Evolutionary conservation across 805 yeast genomes (phyloP).

Genomic region (Naumovozyma baii): DNA sequence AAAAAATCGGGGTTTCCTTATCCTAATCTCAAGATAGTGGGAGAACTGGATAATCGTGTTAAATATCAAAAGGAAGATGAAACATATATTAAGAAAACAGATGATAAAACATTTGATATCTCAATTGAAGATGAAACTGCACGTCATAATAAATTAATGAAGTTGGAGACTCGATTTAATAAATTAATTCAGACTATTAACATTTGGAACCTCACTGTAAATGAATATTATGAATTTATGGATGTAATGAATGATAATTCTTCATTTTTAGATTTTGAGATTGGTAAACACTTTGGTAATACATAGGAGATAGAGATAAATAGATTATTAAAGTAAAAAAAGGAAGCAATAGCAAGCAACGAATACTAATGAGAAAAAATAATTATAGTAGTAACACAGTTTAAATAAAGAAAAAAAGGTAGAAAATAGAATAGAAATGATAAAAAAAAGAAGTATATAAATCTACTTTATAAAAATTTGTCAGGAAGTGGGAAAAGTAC

Average conservation of each 20-base stretch:
- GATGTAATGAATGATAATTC: conserved; percentile 14
- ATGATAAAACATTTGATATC: not conserved
- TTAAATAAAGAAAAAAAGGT: not conserved
- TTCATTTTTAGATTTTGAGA: conserved; percentile 19
- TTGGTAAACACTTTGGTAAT: conserved; percentile 6
- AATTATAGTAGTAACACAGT: not conserved
- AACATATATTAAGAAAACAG: too few species aligned
- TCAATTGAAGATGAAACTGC: not conserved
- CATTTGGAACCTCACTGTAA: conserved; percentile 20
- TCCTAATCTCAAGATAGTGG: too few species aligned
- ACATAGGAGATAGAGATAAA: not conserved
- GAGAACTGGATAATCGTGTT: too few species aligned
- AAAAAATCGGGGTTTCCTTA: too few species aligned
- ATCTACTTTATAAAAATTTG: too few species aligned
- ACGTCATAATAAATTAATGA: conserved; percentile 3
- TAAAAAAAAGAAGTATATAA: not conserved
- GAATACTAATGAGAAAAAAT: not conserved
- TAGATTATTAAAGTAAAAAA: not conserved
- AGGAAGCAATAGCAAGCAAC: not conserved
- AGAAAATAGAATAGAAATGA: not conserved
- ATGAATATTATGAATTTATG: conserved; percentile 18
- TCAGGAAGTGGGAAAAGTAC: too few species aligned
- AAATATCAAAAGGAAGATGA: not conserved
- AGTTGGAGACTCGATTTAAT: conserved; percentile 10
- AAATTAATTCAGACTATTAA: conserved; percentile 14